These are phyloP conservation scores for Canna indica DNA, from an alignment of 176 grass and related monocot genomes.

Conservation along the genomic window DNA sequence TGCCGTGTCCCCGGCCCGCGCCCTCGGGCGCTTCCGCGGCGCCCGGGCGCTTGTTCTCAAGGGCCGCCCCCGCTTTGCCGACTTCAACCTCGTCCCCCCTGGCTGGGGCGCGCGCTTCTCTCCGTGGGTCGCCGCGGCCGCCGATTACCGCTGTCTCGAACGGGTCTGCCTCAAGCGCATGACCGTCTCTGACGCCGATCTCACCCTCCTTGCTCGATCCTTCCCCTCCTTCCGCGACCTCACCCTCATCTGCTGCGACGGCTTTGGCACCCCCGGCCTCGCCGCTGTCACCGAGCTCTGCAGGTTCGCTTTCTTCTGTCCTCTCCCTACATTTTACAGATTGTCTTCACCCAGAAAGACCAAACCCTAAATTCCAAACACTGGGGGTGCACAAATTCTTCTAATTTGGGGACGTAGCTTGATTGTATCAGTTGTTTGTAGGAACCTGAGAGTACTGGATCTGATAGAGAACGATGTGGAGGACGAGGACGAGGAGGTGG, in stretches of 20 bases:
- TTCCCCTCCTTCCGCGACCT: slow-evolving; percentile 50
- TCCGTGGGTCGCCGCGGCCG: slow-evolving; percentile 48
- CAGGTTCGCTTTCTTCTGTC: slow-evolving; percentile 30
- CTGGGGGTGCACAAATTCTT: background rate
- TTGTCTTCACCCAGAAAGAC: background rate
- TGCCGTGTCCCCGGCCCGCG: slow-evolving; percentile 48
- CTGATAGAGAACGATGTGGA: slow-evolving; percentile 56
- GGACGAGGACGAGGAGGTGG: slow-evolving; percentile 31
- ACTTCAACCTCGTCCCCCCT: slow-evolving; percentile 71
- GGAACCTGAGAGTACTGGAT: slow-evolving; percentile 53
- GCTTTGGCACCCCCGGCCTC: slow-evolving; percentile 70
- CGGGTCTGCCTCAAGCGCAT: slow-evolving; percentile 78
- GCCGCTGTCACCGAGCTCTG: slow-evolving; percentile 63
- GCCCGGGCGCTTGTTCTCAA: slow-evolving; percentile 61
- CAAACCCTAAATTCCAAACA: background rate
- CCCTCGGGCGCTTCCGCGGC: slow-evolving; percentile 52
- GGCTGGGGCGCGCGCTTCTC: slow-evolving; percentile 71
- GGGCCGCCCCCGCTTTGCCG: slow-evolving; percentile 72
- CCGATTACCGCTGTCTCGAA: slow-evolving; percentile 33
- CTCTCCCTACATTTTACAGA: background rate
- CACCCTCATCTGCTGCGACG: slow-evolving; percentile 77
- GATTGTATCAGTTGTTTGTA: slow-evolving; percentile 11
- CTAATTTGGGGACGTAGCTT: background rate
- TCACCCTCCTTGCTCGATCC: slow-evolving; percentile 42
- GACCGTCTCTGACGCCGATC: slow-evolving; percentile 70